Evolutionary conservation across 345 rosid genomes (phyloP), one percentile per base, ranked within the genome.

Genomic region (Melastoma malabathricum): DNA sequence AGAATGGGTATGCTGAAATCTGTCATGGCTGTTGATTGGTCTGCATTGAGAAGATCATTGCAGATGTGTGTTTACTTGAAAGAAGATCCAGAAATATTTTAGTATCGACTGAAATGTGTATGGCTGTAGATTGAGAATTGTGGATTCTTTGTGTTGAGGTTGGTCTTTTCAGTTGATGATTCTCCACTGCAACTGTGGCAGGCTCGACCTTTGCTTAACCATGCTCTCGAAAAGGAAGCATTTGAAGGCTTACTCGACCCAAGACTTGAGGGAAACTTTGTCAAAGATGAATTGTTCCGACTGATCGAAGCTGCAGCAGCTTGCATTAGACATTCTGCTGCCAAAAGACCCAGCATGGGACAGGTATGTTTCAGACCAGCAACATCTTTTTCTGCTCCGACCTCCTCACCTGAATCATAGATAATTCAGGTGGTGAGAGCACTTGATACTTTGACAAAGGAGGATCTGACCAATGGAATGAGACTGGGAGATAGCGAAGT

Each of bases 231-330:
- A 20, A 72, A 71, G 10, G 78, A 76, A 54, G 78, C 77, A 19
- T 80, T 78, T 60, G 74, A 72, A 13, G 60, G 67, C 50, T 57
- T 90, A 69, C 80, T 59, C 52, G 98, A 90, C 66, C 89, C 93
- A 38, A 77, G 75, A 73, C 86, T 90, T 10, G 83, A 59, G 46
- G 65, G 69, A 57, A 76, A 80, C 59, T 86, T 73, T 61, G 65
- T 69, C 49, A 83, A 68, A 45, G 61, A 69, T 45, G 89, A 84
- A 65, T 78, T 90, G 93, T 82, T 86, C 54, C 65, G 55, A 60
- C 75, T 90, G 96, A 74, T 86, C 18, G 89, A 80, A 76, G 92
- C 84, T 62, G 92, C 98, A 22, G 92, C 87, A 25, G 94, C 86
- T 38, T 86, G 96, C 68, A 77, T 90, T 58, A 78, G 96, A 48